phyloP scores from a whole-genome alignment of 1,139 yeast species.

The Pneumocystis oryctolagi region DNA sequence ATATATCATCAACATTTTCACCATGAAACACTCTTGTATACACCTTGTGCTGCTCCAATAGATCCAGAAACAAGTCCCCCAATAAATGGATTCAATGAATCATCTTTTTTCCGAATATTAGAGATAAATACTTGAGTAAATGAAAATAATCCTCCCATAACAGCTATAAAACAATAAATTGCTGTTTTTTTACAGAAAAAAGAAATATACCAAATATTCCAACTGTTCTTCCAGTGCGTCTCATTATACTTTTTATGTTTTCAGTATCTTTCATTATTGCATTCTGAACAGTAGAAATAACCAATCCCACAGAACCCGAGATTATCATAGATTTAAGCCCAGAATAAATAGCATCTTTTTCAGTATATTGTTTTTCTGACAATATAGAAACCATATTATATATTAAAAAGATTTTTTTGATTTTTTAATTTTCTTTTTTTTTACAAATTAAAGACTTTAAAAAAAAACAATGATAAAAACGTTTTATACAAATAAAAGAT shows the following conservation, averaged over 20 bases:
- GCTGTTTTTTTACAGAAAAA: neutral
- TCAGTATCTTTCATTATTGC: conserved; percentile 20
- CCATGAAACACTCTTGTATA: neutral
- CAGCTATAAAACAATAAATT: conserved; percentile 14
- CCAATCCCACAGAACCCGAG: conserved; percentile 29
- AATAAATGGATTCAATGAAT: conserved; percentile 33
- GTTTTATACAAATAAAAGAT: too few relatives aligned
- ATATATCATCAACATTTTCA: neutral
- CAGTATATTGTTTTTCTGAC: neutral
- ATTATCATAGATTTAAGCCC: conserved; percentile 30
- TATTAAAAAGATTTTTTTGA: neutral
- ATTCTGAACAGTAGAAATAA: conserved; percentile 29
- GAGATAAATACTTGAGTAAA: conserved; percentile 29
- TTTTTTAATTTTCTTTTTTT: neutral
- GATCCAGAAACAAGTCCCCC: conserved; percentile 41
- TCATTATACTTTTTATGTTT: conserved; percentile 19
- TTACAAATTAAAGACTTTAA: neutral
- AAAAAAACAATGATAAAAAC: too few relatives aligned
- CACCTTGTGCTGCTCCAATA: conserved; percentile 27
- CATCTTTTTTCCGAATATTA: conserved; percentile 32
- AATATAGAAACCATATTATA: neutral
- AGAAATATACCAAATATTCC: neutral
- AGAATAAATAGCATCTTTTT: conserved; percentile 29
- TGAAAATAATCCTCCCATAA: conserved; percentile 29
- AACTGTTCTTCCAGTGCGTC: conserved; percentile 19